phyloP scores from a whole-genome alignment of 495 filamentous ascomycete species.

The Zalerion maritima region DNA sequence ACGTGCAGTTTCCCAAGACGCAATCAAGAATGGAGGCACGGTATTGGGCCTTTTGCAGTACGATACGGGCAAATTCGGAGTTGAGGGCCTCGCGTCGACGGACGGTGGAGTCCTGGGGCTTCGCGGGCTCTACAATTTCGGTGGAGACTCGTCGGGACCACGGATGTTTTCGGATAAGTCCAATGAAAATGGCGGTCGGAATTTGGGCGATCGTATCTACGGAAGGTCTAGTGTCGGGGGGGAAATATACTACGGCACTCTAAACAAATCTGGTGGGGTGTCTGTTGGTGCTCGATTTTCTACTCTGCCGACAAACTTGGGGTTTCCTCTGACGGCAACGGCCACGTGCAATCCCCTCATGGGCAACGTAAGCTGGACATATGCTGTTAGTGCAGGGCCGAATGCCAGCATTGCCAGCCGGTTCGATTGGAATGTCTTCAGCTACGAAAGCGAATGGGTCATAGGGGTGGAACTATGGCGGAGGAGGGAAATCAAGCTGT shows the following conservation, averaged over 20 bases:
- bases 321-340: constrained; percentile 82
- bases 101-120: constrained; percentile 81
- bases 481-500: too few relatives aligned
- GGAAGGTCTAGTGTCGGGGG: constrained; percentile 69
- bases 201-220: constrained; percentile 38
- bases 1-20: constrained; percentile 63
- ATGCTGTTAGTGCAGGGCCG: constrained; percentile 71
- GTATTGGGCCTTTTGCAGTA: constrained; percentile 70
- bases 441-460: constrained; percentile 87
- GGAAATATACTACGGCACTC: constrained; percentile 83
- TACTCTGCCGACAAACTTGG: constrained; percentile 74
- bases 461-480: constrained; percentile 85
- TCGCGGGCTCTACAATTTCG: constrained; percentile 88
- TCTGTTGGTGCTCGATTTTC: constrained; percentile 70
- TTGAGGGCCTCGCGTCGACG: constrained; percentile 83
- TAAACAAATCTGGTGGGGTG: constrained; percentile 80
- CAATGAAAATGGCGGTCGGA: constrained; percentile 14
- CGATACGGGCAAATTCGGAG: constrained; percentile 74
- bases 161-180: not conserved
- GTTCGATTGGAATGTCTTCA: constrained; percentile 96
- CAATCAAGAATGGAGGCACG: constrained; percentile 60
- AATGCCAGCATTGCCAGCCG: constrained; percentile 72
- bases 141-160: too few relatives aligned
- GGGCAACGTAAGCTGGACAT: constrained; percentile 78
- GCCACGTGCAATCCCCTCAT: constrained; percentile 84